These are phyloP conservation scores for Sisymbrium altissimum DNA, from an alignment of 345 rosid genomes.

Conservation along the genomic window DNA sequence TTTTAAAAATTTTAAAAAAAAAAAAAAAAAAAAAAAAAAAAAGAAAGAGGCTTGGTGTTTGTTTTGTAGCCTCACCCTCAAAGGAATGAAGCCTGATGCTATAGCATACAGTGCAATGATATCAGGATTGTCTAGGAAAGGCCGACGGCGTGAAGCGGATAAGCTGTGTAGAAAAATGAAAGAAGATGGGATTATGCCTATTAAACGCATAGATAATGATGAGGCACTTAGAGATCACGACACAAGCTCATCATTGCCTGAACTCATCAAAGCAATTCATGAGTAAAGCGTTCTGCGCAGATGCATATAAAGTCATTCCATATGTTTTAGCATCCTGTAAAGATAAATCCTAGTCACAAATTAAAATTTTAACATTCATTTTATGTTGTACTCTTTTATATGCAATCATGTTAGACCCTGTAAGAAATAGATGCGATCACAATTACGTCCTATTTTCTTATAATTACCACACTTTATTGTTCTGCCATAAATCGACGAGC, in stretches of 20 bases:
- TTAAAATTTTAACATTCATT: neutral
- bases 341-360: slow-evolving; percentile 1
- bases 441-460: no score
- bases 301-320: neutral
- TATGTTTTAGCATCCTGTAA: neutral
- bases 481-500: no score
- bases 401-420: neutral
- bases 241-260: slow-evolving; percentile 21
- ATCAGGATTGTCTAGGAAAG: slow-evolving; percentile 24
- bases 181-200: slow-evolving; percentile 24
- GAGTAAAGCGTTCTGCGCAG: neutral
- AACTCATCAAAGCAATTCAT: slow-evolving; percentile 1
- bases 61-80: slow-evolving; percentile 12
- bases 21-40: no score
- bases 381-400: neutral
- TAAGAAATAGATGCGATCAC: neutral
- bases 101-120: slow-evolving; percentile 21
- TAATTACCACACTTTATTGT: no score
- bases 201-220: neutral
- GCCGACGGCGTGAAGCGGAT: slow-evolving; percentile 23
- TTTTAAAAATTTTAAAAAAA: no score
- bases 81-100: slow-evolving; percentile 30
- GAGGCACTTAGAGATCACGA: slow-evolving; percentile 9
- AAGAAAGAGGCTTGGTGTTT: slow-evolving; percentile 11
- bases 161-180: slow-evolving; percentile 25